phyloP scores from a whole-genome alignment of 1,284 basidiomycete genomes.

The Phellopilus nigrolimitatus region DNA sequence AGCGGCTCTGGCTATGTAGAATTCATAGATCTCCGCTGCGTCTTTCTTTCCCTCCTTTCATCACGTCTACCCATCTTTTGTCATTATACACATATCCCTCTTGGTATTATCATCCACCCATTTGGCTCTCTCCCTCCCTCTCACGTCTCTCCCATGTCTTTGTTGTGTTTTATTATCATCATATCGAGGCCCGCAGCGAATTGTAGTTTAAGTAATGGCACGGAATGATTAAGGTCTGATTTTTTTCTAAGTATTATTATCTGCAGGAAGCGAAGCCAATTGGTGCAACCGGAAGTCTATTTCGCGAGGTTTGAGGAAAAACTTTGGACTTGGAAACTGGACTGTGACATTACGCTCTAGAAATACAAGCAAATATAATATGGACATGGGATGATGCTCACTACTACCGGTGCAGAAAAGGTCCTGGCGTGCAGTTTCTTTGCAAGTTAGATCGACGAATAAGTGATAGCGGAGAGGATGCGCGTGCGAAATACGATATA shows the following conservation, averaged over 20 bases:
- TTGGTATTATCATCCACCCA: conserved; percentile 21
- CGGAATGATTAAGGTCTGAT: conserved; percentile 1
- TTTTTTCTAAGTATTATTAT: too few species aligned
- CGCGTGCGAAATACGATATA: background rate
- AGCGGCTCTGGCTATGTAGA: conserved; percentile 84
- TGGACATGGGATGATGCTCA: conserved; percentile 9
- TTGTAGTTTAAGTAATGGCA: conserved; percentile 16
- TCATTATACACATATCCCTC: conserved; percentile 22
- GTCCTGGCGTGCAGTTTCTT: conserved; percentile 5
- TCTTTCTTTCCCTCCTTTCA: conserved; percentile 22
- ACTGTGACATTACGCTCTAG: conserved; percentile 6
- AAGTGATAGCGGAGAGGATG: background rate
- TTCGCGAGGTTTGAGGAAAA: too few species aligned
- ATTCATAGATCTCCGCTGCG: conserved; percentile 19
- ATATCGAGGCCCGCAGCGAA: conserved; percentile 9
- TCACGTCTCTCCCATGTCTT: background rate
- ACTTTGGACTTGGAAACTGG: too few species aligned
- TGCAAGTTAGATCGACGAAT: conserved; percentile 15
- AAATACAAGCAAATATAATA: conserved; percentile 12
- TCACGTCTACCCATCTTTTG: too few species aligned
- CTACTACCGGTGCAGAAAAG: conserved; percentile 2
- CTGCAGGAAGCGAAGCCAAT: too few species aligned
- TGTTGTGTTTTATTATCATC: conserved; percentile 10
- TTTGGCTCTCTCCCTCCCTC: conserved; percentile 2
- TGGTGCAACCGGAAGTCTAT: too few species aligned